These are phyloP conservation scores for Botrytis byssoidea DNA, from an alignment of 2,329 filamentous ascomycete genomes.

Conservation along the genomic window DNA sequence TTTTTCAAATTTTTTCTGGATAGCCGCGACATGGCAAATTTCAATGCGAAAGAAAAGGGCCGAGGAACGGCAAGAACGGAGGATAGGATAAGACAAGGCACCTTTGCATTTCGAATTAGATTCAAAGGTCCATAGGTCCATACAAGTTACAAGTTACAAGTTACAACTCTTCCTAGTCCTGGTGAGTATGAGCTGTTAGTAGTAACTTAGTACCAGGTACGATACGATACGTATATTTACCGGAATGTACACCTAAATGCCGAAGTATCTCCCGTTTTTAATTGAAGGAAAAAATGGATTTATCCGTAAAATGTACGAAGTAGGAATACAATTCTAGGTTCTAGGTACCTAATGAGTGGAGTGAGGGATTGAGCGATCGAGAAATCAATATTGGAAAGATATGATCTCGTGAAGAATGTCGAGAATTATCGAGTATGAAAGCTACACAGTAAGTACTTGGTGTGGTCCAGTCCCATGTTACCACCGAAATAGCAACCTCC, in stretches of 20 bases:
- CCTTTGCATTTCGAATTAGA: slow-evolving; percentile 11
- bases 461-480: neutral
- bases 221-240: neutral
- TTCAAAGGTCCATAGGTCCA: neutral
- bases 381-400: neutral
- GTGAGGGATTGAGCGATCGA: neutral
- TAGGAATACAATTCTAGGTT: neutral
- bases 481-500: neutral
- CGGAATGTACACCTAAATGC: neutral
- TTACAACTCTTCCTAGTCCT: neutral
- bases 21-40: neutral
- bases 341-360: neutral
- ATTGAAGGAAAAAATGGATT: neutral
- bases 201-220: neutral
- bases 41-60: slow-evolving; percentile 9
- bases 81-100: slow-evolving; percentile 2
- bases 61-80: slow-evolving; percentile 9
- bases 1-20: neutral
- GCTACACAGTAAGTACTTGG: neutral
- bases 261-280: neutral
- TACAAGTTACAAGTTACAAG: no score
- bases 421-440: neutral
- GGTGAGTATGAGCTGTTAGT: neutral
- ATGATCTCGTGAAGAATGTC: neutral
- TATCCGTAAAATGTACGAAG: neutral